phyloP scores from a whole-genome alignment of 805 yeast species.

The Starmera quercuum region DNA sequence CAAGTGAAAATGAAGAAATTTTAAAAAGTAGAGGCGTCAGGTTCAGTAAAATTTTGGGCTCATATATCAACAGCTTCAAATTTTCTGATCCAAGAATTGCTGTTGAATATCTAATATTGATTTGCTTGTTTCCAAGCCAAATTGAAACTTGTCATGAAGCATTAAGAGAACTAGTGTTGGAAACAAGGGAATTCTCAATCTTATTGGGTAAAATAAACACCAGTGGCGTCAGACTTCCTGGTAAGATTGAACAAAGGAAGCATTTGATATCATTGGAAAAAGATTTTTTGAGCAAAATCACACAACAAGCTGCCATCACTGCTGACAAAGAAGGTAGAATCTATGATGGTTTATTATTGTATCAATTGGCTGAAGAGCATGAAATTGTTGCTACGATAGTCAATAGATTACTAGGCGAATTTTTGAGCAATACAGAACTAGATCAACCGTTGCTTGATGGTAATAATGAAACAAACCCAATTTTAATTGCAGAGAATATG shows the following conservation, averaged over 20 bases:
- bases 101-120: slow-evolving; percentile 75
- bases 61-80: slow-evolving; percentile 77
- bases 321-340: slow-evolving; percentile 90
- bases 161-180: slow-evolving; percentile 73
- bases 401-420: slow-evolving; percentile 72
- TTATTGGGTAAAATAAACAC: slow-evolving; percentile 78
- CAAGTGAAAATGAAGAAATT: slow-evolving; percentile 26
- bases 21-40: slow-evolving; percentile 28
- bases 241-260: slow-evolving; percentile 75
- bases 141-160: slow-evolving; percentile 64
- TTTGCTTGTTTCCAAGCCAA: slow-evolving; percentile 49
- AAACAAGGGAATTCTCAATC: slow-evolving; percentile 76
- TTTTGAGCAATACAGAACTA: slow-evolving; percentile 62
- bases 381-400: slow-evolving; percentile 70
- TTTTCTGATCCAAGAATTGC: slow-evolving; percentile 85
- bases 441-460: slow-evolving; percentile 40
- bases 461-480: slow-evolving; percentile 35
- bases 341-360: slow-evolving; percentile 76
- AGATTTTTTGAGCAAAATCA: slow-evolving; percentile 59
- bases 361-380: slow-evolving; percentile 83
- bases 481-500: slow-evolving; percentile 28
- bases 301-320: slow-evolving; percentile 76
- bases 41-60: slow-evolving; percentile 64
- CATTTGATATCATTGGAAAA: slow-evolving; percentile 53
- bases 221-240: slow-evolving; percentile 74